Percentiles rank a stretch among this genome's conserved stretches.
Evolutionary conservation across 2,329 filamentous ascomycete species (phyloP).

Genomic region (Colletotrichum paranaense): DNA sequence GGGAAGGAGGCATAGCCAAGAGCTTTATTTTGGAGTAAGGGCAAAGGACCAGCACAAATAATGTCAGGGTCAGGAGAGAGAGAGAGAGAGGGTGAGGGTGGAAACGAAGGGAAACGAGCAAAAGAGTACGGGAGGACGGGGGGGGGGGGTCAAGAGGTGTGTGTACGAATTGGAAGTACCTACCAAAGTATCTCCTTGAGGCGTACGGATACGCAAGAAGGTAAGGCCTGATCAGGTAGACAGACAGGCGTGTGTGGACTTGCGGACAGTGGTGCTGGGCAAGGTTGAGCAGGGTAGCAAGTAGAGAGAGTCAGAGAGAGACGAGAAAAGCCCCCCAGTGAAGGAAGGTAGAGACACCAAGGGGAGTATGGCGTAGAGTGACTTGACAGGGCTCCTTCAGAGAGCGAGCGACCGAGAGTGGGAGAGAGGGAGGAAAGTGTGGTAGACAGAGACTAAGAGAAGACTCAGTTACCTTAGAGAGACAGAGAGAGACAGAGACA

Average conservation of each 20-base stretch:
- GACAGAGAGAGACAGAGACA: not conserved
- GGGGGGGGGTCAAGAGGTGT: constrained; percentile 4
- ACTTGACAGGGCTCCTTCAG: constrained; percentile 4
- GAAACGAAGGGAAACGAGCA: constrained; percentile 36
- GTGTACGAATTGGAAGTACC: not conserved
- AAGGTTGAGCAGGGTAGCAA: constrained; percentile 3
- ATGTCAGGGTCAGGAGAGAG: constrained; percentile 34
- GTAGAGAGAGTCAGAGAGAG: not conserved
- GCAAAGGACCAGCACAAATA: constrained; percentile 29
- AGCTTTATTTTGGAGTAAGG: constrained; percentile 36
- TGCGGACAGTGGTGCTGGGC: constrained; percentile 6
- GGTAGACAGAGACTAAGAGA: not conserved
- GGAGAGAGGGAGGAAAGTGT: not conserved
- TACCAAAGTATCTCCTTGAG: no score
- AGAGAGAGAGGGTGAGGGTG: constrained; percentile 14
- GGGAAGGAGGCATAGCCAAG: constrained; percentile 36
- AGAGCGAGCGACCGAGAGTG: not conserved
- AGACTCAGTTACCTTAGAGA: not conserved
- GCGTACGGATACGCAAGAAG: not conserved
- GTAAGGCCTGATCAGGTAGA: not conserved
- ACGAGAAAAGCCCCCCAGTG: not conserved
- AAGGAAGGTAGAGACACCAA: not conserved
- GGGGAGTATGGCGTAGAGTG: not conserved
- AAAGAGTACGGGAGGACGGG: not conserved
- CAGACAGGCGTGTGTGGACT: no score